Evolutionary conservation across 306 rosid genomes (phyloP), one percentile per base, ranked within the genome.

Genomic region (Quercus glauca): DNA sequence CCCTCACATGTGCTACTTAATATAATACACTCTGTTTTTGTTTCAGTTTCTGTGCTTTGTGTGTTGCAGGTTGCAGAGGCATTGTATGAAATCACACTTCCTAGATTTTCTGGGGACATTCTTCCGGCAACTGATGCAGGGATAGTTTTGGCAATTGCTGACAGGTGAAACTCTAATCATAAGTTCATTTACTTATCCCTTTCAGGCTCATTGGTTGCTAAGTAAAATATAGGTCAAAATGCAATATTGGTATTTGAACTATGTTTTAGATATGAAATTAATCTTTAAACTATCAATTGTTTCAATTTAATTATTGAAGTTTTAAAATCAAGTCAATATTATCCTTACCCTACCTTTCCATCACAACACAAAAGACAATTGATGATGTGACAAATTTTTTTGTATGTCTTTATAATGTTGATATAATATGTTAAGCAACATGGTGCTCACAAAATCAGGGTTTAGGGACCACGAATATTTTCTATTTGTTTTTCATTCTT

Each of bases 41-140:
- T 75, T 61, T 53, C 78, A 80, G 55, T 52, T 49, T 60, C 37
- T 51, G 69, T 72, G 76, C 59, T 59, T 64, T 63, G 20, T 55
- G 59, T 82, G 43, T 55, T 84, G 79, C 89, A 94, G 99, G 83
- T 90, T 79, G 93, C 97, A 21, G 97, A 94, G 56, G 93, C 96
- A 51, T 78, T 94, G 84, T 81, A 88, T 82, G 98, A 94, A 90
- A 94, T 94, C 70, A 94, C 90, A 0, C 95, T 94, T 81, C 98
- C 98, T 29, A 94, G 97, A 82, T 94, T 87, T 89, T 94, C 98
- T 71, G 98, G 98, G 77, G 98, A 94, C 83, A 74, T 72, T 3
- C 94, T 92, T 83, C 98, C 95, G 4, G 73, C 85, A 76, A 94
- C 88, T 41, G 97, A 91, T 80, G 90, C 91, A 12, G 98, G 98